Evolutionary conservation across 768 basidiomycete genomes (phyloP).

Genomic region (Cyathus striatus): DNA sequence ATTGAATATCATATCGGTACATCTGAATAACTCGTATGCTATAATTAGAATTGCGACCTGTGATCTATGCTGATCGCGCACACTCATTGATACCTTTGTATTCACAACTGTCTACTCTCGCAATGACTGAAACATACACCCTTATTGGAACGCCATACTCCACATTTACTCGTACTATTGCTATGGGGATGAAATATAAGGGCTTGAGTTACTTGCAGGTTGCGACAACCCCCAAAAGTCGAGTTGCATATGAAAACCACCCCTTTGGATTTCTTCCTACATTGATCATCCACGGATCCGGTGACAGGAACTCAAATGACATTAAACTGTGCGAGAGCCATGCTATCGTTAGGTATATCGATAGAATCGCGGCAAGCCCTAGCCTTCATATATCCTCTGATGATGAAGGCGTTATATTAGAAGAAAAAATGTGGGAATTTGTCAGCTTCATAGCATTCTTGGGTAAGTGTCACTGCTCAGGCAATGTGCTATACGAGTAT

Average conservation of each 20-base stretch:
- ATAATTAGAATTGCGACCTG: no score
- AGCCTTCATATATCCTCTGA: slow-evolving; percentile 15
- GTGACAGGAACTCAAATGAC: slow-evolving; percentile 14
- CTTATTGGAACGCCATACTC: slow-evolving; percentile 27
- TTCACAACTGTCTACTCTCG: no score
- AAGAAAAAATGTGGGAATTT: slow-evolving; percentile 29
- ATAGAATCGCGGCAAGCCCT: slow-evolving; percentile 21
- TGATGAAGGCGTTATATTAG: slow-evolving; percentile 9
- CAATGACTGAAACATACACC: slow-evolving; percentile 13
- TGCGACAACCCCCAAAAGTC: slow-evolving; percentile 13
- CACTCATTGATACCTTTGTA: no score
- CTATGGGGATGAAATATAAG: slow-evolving; percentile 24
- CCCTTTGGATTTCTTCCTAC: slow-evolving; percentile 27
- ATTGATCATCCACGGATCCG: slow-evolving; percentile 17
- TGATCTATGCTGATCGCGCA: no score
- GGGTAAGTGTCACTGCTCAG: slow-evolving; percentile 16
- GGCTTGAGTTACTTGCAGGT: slow-evolving; percentile 17
- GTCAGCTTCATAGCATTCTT: slow-evolving; percentile 23
- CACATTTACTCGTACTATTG: slow-evolving; percentile 26
- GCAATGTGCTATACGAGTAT: no score
- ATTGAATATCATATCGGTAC: no score
- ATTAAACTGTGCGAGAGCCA: slow-evolving; percentile 24
- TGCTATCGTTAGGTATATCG: slow-evolving; percentile 24
- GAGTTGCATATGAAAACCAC: slow-evolving; percentile 16
- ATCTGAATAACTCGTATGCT: no score